A percentile compares a stretch with the other conserved stretches of the same genome.
Evolutionary conservation across 2,329 filamentous ascomycete species (phyloP).

Genomic region (Chrysosporium queenslandicum): DNA sequence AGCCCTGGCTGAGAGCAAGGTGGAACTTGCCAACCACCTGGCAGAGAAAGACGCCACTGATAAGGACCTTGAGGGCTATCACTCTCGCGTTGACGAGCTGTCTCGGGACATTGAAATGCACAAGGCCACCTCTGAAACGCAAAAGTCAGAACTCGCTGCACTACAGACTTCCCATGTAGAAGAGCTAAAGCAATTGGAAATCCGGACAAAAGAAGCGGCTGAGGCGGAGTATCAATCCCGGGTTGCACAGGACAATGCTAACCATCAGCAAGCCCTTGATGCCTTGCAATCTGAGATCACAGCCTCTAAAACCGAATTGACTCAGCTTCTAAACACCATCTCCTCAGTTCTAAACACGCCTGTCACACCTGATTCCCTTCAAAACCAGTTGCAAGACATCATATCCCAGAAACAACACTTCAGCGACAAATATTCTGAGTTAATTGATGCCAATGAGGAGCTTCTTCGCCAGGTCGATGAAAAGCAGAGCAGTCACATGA

Average conservation of each 20-base stretch:
- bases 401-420: slow-evolving; percentile 35
- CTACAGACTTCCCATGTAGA: slow-evolving; percentile 45
- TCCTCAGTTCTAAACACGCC: slow-evolving; percentile 31
- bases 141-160: slow-evolving; percentile 45
- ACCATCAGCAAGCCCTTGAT: slow-evolving; percentile 51
- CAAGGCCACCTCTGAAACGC: slow-evolving; percentile 45
- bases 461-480: slow-evolving; percentile 31
- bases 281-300: slow-evolving; percentile 53
- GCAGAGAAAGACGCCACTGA: slow-evolving; percentile 49
- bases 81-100: slow-evolving; percentile 43
- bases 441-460: slow-evolving; percentile 33
- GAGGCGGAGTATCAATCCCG: slow-evolving; percentile 31
- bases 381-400: slow-evolving; percentile 54
- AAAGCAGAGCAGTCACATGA: slow-evolving; percentile 24
- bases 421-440: slow-evolving; percentile 34
- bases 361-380: slow-evolving; percentile 47
- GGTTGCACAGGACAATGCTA: slow-evolving; percentile 45
- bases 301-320: slow-evolving; percentile 56
- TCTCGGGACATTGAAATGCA: slow-evolving; percentile 49
- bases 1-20: slow-evolving; percentile 55
- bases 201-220: slow-evolving; percentile 28
- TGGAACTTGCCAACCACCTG: slow-evolving; percentile 57
- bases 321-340: slow-evolving; percentile 55
- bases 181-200: slow-evolving; percentile 34
- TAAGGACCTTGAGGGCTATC: slow-evolving; percentile 39